Percentiles rank a stretch among this genome's conserved stretches.
These are phyloP conservation scores for Dillenia turbinata DNA, from an alignment of 164 flowering plant genomes.

Conservation along the genomic window DNA sequence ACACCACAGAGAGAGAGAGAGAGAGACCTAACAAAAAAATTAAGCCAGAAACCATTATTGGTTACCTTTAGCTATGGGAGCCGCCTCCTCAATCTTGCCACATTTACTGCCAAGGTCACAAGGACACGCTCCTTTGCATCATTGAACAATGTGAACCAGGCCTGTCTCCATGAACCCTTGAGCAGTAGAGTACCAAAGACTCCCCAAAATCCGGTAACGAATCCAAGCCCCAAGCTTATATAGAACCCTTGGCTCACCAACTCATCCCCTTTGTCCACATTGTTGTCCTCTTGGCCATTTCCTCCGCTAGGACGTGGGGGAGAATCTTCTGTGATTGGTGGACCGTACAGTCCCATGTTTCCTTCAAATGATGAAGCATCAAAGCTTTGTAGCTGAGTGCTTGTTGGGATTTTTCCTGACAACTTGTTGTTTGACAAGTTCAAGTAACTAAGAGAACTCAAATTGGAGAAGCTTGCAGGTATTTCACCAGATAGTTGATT, in stretches of 20 bases:
- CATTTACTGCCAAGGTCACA: too few relatives aligned
- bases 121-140: too few relatives aligned
- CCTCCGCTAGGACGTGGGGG: background rate
- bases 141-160: conserved; percentile 17
- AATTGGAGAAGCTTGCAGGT: conserved; percentile 30
- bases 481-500: conserved; percentile 41
- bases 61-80: too few relatives aligned
- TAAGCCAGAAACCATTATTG: too few relatives aligned
- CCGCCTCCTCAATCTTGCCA: too few relatives aligned
- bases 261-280: conserved; percentile 5
- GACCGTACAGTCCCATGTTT: conserved; percentile 41
- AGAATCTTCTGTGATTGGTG: conserved; percentile 15
- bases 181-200: conserved; percentile 16
- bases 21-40: too few relatives aligned
- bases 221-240: conserved; percentile 39
- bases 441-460: conserved; percentile 25
- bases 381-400: conserved; percentile 31
- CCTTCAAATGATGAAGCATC: conserved; percentile 20
- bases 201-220: conserved; percentile 26
- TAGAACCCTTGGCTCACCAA: conserved; percentile 29
- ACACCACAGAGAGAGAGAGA: too few relatives aligned
- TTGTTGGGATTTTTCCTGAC: conserved; percentile 33
- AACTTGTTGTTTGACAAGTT: conserved; percentile 43
- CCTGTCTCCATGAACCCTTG: conserved; percentile 30
- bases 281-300: background rate